A percentile compares a stretch with the other conserved stretches of the same genome.
Conservation (phyloP, 2,329 filamentous ascomycete genomes). For the Talaromyces sp. region DNA sequence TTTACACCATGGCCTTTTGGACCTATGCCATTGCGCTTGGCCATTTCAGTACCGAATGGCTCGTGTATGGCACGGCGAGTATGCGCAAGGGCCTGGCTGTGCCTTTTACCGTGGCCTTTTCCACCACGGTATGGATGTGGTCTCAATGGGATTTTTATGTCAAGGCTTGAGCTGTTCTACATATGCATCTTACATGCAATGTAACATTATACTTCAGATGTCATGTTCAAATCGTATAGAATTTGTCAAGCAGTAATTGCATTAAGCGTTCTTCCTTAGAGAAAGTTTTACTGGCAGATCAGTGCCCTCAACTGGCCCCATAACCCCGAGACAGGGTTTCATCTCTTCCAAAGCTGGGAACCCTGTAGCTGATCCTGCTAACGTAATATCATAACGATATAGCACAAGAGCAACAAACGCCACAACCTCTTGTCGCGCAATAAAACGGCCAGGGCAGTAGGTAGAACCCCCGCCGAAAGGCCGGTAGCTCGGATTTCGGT, state of each 20-base stretch:
- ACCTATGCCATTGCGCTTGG: neutral
- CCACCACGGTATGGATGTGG: neutral
- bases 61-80: neutral
- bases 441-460: neutral
- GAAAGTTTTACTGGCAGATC: neutral
- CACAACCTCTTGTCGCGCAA: neutral
- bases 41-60: neutral
- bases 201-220: neutral
- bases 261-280: neutral
- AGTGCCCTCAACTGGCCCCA: neutral
- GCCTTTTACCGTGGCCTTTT: neutral
- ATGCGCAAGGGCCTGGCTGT: neutral
- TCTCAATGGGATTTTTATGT: neutral
- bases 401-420: constrained; percentile 1
- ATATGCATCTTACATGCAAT: neutral
- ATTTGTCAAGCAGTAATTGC: neutral
- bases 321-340: neutral
- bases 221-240: neutral
- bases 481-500: neutral
- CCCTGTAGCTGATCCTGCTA: neutral
- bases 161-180: neutral
- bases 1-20: neutral
- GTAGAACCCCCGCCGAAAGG: constrained; percentile 1
- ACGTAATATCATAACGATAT: neutral
- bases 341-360: neutral